A percentile compares a stretch with the other conserved stretches of the same genome.
Evolutionary conservation across 2,329 filamentous ascomycete genomes (phyloP).

Genomic region (Aspergillus calidoustus): DNA sequence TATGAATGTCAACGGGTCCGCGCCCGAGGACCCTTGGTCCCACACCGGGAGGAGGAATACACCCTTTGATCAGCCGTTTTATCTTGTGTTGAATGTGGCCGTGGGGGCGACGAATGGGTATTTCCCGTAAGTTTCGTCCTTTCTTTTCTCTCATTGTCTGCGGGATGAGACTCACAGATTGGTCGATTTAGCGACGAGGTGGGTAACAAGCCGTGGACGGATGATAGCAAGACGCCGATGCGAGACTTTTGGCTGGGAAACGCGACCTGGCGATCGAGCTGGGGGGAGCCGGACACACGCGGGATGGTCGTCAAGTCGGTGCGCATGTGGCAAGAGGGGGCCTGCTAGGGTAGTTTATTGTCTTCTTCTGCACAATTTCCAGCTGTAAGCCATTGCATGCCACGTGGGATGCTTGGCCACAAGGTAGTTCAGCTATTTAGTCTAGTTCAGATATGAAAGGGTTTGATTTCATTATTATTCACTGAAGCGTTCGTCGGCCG

Average conservation of each 20-base stretch:
- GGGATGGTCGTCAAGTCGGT: slow-evolving; percentile 55
- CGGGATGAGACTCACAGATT: no score
- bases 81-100: slow-evolving; percentile 57
- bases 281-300: slow-evolving; percentile 48
- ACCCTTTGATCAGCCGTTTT: slow-evolving; percentile 59
- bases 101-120: slow-evolving; percentile 56
- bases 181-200: slow-evolving; percentile 41
- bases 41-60: slow-evolving; percentile 48
- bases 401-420: no score
- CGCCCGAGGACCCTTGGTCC: slow-evolving; percentile 52
- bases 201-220: slow-evolving; percentile 54
- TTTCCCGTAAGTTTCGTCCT: slow-evolving; percentile 37
- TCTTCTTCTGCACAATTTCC: no score
- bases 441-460: no score
- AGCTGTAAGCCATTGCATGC: no score
- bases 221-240: slow-evolving; percentile 39
- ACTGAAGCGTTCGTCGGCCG: no score
- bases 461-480: no score
- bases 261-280: slow-evolving; percentile 52
- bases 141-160: background rate
- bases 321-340: slow-evolving; percentile 53
- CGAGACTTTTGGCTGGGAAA: slow-evolving; percentile 45
- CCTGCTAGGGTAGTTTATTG: slow-evolving; percentile 21
- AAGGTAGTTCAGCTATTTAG: no score
- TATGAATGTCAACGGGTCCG: slow-evolving; percentile 48